phyloP scores from a whole-genome alignment of 441 rosid genomes.

The Codiaeum variegatum region DNA sequence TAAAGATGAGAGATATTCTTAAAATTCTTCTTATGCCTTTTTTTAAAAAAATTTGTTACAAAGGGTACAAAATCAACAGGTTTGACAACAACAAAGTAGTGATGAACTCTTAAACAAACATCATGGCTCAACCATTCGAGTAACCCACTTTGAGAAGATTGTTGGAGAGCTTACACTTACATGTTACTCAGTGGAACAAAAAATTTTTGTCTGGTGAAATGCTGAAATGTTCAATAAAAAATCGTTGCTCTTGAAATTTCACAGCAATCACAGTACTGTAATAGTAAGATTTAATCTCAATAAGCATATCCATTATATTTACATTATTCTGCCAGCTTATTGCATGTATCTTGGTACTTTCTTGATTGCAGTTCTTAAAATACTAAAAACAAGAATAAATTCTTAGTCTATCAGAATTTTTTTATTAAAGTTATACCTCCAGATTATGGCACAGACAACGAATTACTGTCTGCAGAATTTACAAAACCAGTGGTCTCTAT shows the following conservation, averaged over 20 bases:
- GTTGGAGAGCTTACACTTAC: too few relatives aligned
- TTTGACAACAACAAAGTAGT: too few relatives aligned
- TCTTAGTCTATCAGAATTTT: neutral
- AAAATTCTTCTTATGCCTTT: too few relatives aligned
- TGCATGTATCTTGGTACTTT: neutral
- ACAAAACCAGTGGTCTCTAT: neutral
- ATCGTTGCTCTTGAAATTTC: neutral
- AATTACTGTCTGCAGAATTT: neutral
- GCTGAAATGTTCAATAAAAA: too few relatives aligned
- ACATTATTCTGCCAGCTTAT: neutral
- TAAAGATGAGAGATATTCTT: too few relatives aligned
- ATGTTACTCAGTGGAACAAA: too few relatives aligned
- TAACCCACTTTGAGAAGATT: too few relatives aligned
- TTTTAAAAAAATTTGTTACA: too few relatives aligned
- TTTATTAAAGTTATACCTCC: neutral
- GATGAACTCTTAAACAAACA: too few relatives aligned
- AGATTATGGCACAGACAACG: neutral
- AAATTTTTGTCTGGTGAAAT: too few relatives aligned
- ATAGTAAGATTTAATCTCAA: neutral
- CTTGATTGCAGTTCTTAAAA: neutral
- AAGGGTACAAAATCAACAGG: too few relatives aligned
- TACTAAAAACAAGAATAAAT: neutral
- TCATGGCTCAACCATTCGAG: too few relatives aligned
- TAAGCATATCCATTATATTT: neutral
- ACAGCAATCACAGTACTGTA: neutral